phyloP scores from a whole-genome alignment of 129 eudicot genomes.

The Kitagawia praeruptora region DNA sequence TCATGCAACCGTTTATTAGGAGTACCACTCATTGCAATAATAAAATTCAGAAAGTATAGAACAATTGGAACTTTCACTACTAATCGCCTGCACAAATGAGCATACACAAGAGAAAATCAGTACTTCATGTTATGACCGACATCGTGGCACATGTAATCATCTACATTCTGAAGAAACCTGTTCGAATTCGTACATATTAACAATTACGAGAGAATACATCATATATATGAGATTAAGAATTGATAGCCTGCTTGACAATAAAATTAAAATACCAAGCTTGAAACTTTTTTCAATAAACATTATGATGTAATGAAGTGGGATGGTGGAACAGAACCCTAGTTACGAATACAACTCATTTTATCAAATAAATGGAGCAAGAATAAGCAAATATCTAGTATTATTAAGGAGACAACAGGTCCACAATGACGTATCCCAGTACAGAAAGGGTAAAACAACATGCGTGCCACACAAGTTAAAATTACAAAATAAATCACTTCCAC shows the following conservation, averaged over 20 bases:
- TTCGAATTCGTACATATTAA: too few species aligned
- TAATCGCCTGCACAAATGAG: background rate
- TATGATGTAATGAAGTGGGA: too few species aligned
- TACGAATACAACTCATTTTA: too few species aligned
- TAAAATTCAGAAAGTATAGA: too few species aligned
- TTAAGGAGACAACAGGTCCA: too few species aligned
- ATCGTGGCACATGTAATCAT: too few species aligned
- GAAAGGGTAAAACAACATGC: too few species aligned
- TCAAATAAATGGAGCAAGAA: background rate
- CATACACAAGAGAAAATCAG: background rate
- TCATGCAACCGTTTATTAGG: constrained; percentile 69
- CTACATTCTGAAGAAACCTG: too few species aligned
- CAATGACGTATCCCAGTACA: too few species aligned
- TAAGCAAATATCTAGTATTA: background rate
- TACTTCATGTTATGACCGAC: background rate
- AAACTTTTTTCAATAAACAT: background rate
- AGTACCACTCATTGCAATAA: constrained; percentile 49
- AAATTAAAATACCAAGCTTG: background rate
- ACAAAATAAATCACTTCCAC: too few species aligned
- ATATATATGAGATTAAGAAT: background rate
- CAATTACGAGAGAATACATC: too few species aligned
- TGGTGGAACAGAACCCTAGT: background rate
- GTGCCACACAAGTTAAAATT: too few species aligned
- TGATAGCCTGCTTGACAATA: background rate
- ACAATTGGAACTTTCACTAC: background rate